A percentile compares a stretch with the other conserved stretches of the same genome.
These are phyloP conservation scores for Yamadazyma spencermartinsiae DNA, from an alignment of 1,139 yeast genomes.

Conservation along the genomic window DNA sequence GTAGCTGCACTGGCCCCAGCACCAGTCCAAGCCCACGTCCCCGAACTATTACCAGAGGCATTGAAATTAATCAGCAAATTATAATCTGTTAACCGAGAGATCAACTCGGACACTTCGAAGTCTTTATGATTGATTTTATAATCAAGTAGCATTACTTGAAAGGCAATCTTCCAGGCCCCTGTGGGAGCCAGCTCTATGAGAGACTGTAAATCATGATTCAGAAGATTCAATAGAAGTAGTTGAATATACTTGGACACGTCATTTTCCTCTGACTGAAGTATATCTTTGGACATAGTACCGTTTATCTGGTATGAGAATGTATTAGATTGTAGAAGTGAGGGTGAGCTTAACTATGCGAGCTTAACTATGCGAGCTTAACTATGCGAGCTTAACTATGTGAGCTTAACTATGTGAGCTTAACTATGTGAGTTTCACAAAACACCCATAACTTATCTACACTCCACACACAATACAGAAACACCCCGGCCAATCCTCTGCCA, in stretches of 20 bases:
- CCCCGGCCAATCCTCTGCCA: no score
- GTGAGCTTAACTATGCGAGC: background rate
- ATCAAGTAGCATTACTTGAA: background rate
- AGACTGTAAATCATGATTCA: background rate
- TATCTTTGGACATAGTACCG: background rate
- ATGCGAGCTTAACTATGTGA: background rate
- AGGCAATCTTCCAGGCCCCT: slow-evolving; percentile 1
- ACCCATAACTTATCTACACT: no score
- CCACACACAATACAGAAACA: no score
- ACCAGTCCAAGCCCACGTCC: background rate
- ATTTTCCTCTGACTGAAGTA: background rate
- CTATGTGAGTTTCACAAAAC: no score
- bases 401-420: background rate
- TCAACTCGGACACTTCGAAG: background rate
- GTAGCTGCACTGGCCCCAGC: background rate
- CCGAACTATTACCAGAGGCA: background rate
- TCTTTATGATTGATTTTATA: background rate
- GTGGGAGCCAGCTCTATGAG: background rate
- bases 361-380: background rate
- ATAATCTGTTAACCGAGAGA: background rate
- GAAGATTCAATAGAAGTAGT: background rate
- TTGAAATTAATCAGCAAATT: background rate
- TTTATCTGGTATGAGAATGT: background rate
- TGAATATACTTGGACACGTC: background rate
- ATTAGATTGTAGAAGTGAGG: background rate